Percentiles rank a stretch among this genome's conserved stretches.
phyloP scores from a whole-genome alignment of 2,329 filamentous ascomycete species.

The Lecanosticta acicola region DNA sequence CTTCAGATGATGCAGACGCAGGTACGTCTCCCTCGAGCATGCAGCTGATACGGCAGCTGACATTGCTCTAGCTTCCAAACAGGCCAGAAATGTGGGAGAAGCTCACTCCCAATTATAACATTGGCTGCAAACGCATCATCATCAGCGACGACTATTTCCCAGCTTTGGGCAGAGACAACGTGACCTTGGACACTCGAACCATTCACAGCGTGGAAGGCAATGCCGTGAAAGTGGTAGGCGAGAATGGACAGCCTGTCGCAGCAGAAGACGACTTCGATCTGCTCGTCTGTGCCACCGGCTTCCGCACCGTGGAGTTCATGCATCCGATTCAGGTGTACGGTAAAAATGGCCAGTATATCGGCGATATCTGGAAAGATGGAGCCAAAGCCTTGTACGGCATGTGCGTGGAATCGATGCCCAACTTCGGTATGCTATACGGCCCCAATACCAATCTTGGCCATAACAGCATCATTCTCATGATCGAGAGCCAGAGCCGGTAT shows the following conservation, averaged over 20 bases:
- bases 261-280: constrained; percentile 45
- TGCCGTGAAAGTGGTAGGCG: constrained; percentile 44
- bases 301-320: constrained; percentile 55
- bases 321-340: constrained; percentile 52
- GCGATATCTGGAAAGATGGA: constrained; percentile 51
- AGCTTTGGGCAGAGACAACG: constrained; percentile 43
- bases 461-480: constrained; percentile 57
- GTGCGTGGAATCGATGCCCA: constrained; percentile 47
- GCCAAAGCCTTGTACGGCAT: constrained; percentile 49
- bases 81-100: constrained; percentile 49
- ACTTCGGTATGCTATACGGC: constrained; percentile 55
- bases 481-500: constrained; percentile 53
- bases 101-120: constrained; percentile 49
- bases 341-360: constrained; percentile 37
- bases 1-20: constrained; percentile 39
- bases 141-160: constrained; percentile 54
- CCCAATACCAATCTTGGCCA: constrained; percentile 50
- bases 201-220: constrained; percentile 45
- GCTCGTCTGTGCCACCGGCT: constrained; percentile 55
- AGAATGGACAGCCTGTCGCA: constrained; percentile 17
- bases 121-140: constrained; percentile 53
- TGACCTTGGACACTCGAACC: constrained; percentile 46
- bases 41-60: neutral
- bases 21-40: neutral
- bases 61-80: constrained; percentile 41